Conservation (phyloP, 2,329 filamentous ascomycete species). For the Paecilomyces dactylethromorphus region DNA sequence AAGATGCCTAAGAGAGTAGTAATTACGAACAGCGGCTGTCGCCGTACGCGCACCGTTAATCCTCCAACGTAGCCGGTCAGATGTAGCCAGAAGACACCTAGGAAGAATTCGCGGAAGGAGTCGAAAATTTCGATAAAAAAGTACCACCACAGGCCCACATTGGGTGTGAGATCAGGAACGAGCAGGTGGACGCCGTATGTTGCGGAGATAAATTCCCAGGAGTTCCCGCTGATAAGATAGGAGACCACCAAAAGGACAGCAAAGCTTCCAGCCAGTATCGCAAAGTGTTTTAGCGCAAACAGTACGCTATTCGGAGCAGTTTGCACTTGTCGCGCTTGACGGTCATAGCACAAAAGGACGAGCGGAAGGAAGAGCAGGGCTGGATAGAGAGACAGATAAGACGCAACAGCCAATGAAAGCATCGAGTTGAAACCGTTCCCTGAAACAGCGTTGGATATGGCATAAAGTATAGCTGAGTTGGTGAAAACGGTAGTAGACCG, state of each 20-base stretch:
- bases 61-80: slow-evolving; percentile 84
- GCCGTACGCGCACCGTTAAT: slow-evolving; percentile 71
- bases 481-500: slow-evolving; percentile 86
- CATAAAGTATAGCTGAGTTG: slow-evolving; percentile 77
- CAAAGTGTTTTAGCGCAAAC: slow-evolving; percentile 52
- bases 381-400: slow-evolving; percentile 90
- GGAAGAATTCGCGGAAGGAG: slow-evolving; percentile 92
- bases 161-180: slow-evolving; percentile 86
- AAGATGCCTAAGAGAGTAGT: slow-evolving; percentile 83
- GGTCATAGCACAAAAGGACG: slow-evolving; percentile 72
- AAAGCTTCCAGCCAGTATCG: slow-evolving; percentile 50
- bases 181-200: slow-evolving; percentile 92
- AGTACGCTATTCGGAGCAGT: slow-evolving; percentile 19
- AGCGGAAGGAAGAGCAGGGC: slow-evolving; percentile 78
- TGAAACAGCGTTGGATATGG: slow-evolving; percentile 70
- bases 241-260: slow-evolving; percentile 64
- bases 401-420: slow-evolving; percentile 77
- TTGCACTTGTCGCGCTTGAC: slow-evolving; percentile 35
- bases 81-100: slow-evolving; percentile 97
- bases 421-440: slow-evolving; percentile 70
- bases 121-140: slow-evolving; percentile 99
- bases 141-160: slow-evolving; percentile 98
- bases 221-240: slow-evolving; percentile 63
- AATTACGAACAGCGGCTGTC: slow-evolving; percentile 80
- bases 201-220: slow-evolving; percentile 79